A percentile compares a stretch with the other conserved stretches of the same genome.
These are phyloP conservation scores for Fraxinus greggii DNA, from an alignment of 305 asterid species.

Conservation along the genomic window DNA sequence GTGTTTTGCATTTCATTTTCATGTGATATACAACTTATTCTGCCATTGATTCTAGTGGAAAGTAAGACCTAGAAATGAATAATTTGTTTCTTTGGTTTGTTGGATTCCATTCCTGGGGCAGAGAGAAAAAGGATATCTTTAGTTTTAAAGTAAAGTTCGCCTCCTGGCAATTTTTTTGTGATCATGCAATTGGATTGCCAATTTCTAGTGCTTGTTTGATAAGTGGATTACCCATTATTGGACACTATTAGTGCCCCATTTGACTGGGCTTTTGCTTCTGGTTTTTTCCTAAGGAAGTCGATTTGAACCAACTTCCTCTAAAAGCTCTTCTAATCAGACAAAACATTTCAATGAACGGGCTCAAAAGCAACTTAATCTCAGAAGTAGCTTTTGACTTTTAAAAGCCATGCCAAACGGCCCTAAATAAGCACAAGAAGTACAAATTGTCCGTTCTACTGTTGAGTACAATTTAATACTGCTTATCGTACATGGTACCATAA, in stretches of 20 bases:
- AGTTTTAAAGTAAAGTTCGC: constrained; percentile 17
- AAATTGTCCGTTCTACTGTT: background rate
- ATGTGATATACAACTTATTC: constrained; percentile 23
- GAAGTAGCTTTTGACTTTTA: background rate
- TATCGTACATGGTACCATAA: background rate
- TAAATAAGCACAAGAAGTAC: background rate
- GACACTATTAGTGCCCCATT: background rate
- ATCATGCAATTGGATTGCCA: constrained; percentile 18
- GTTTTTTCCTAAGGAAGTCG: background rate
- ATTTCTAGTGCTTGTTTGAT: background rate
- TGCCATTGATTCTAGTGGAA: constrained; percentile 28
- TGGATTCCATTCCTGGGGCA: constrained; percentile 19
- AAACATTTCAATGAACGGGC: background rate
- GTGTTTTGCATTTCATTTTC: constrained; percentile 31
- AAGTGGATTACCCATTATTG: constrained; percentile 9
- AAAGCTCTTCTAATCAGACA: background rate
- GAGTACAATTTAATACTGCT: background rate
- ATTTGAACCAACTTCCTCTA: background rate
- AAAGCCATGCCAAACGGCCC: background rate
- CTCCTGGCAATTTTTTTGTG: constrained; percentile 26
- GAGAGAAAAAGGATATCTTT: constrained; percentile 18
- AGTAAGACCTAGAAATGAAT: constrained; percentile 25
- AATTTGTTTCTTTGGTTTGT: constrained; percentile 26
- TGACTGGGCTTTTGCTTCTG: background rate
- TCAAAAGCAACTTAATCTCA: background rate